Base-by-base conservation (phyloP, 148 eudicot species). In the Vaccinium myrtillus region DNA sequence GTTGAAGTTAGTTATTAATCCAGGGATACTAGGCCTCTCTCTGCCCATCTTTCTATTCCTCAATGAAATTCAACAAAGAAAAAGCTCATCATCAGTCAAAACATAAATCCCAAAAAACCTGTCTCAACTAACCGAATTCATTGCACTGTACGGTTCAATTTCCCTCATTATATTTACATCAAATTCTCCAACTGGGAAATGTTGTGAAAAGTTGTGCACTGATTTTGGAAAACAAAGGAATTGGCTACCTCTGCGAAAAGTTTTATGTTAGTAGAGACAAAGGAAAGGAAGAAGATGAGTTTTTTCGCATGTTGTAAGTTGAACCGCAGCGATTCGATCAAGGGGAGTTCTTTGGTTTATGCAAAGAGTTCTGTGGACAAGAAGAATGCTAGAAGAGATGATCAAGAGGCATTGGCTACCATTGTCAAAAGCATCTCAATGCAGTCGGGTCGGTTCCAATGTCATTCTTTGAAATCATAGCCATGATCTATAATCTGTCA, bases 281-380 rank as follows among this genome's bases (percentile, higher is more conserved):
- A 63, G 81, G 78, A 82, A 56, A 46, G 32, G 27, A 82, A 78
- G 70, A 65, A 61, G 84, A 90, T 88, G 87, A 81, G 85, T 75
- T 82, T 92, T 49, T 87, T 91, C 21, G 86, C 86, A 12, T 93
- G 94, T 85, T 93, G 94, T 82, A 89, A 85, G 83, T 82, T 84
- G 43, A 87, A 77, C 21, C 77, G 59, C 10, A 69, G 61, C 5
- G 63, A 85, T 84, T 85, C 87, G 70, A 88, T 79, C 91, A 89
- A 55, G 91, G 91, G 77, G 83, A 86, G 16, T 79, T 30, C 85
- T 23, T 48, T 78, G 74, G 18, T 30, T 69, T 69, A 69, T 69
- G 7, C 74, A 27, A 69, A 27, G 74, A 69, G 74, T 69, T 9
- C 4, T 69, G 77, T 36, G 82, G 2, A 75, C 78, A 23, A 70